A percentile compares a stretch with the other conserved stretches of the same genome.
Conservation (phyloP, 192 early-diverging fungal species). For the Blastocladiella britannica region DNA sequence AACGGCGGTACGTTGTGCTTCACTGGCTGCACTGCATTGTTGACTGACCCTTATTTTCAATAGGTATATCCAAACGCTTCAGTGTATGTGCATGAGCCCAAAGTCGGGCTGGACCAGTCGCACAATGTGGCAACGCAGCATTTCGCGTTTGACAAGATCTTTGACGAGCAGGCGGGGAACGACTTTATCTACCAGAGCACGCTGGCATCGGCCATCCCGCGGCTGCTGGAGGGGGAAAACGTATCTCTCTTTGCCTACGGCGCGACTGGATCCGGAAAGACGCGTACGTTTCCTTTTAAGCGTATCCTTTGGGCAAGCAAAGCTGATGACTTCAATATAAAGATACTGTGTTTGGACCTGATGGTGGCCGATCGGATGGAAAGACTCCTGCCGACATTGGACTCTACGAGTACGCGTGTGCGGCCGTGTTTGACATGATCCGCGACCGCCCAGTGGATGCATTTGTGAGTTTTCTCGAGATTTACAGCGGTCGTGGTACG, state of each 20-base stretch:
- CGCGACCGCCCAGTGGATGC: neutral
- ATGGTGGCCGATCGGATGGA: neutral
- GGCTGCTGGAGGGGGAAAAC: conserved; percentile 11
- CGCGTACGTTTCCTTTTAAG: neutral
- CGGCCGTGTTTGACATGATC: conserved; percentile 10
- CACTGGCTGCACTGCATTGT: too few species aligned
- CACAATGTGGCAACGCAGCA: neutral
- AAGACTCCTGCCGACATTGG: conserved; percentile 7
- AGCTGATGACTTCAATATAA: too few species aligned
- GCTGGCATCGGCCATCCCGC: conserved; percentile 6
- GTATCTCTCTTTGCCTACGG: conserved; percentile 20
- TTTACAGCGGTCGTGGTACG: conserved; percentile 12
- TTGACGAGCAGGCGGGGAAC: conserved; percentile 6
- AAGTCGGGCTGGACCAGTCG: neutral
- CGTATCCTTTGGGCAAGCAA: too few species aligned
- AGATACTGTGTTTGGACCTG: conserved; percentile 14
- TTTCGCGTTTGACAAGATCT: neutral
- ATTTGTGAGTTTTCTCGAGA: conserved; percentile 8
- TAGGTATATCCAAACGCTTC: neutral
- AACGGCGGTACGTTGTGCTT: too few species aligned
- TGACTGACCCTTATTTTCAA: too few species aligned
- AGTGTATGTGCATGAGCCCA: neutral
- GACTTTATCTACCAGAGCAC: conserved; percentile 11
- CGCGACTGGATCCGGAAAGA: conserved; percentile 10
- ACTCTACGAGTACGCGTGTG: conserved; percentile 16